Percentiles rank a stretch among this genome's conserved stretches.
Conservation (phyloP, 805 yeast species). For the Naumovozyma dairenensis region DNA sequence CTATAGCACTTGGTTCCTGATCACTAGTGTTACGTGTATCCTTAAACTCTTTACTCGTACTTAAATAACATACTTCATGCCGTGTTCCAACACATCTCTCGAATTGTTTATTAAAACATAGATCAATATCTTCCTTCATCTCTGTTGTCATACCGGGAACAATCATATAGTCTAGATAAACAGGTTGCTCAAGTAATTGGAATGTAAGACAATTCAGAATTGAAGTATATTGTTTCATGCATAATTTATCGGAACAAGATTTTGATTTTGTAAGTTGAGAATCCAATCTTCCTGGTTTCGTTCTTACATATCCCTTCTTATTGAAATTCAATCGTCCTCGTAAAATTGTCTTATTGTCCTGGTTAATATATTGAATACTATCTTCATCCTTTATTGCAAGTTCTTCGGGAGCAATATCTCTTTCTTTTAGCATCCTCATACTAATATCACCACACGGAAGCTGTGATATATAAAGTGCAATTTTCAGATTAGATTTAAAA, state of each 20-base stretch:
- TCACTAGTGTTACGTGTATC: slow-evolving; percentile 11
- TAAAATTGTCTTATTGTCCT: slow-evolving; percentile 22
- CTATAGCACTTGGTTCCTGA: slow-evolving; percentile 17
- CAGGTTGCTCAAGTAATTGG: slow-evolving; percentile 24
- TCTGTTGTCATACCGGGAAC: slow-evolving; percentile 27
- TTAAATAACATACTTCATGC: background rate
- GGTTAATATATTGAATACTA: slow-evolving; percentile 21
- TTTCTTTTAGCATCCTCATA: slow-evolving; percentile 33
- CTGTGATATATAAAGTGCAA: slow-evolving; percentile 61
- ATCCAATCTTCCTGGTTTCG: slow-evolving; percentile 88
- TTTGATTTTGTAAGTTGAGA: slow-evolving; percentile 64
- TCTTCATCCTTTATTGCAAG: slow-evolving; percentile 15
- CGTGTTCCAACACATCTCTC: too few species aligned
- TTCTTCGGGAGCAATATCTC: slow-evolving; percentile 7
- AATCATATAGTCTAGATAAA: slow-evolving; percentile 39
- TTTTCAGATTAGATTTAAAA: slow-evolving; percentile 31
- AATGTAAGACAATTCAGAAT: slow-evolving; percentile 39
- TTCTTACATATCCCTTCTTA: slow-evolving; percentile 58
- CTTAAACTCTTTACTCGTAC: background rate
- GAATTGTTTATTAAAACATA: background rate
- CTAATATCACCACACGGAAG: slow-evolving; percentile 91
- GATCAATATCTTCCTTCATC: background rate
- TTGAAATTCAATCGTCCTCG: slow-evolving; percentile 60
- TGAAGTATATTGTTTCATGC: slow-evolving; percentile 51
- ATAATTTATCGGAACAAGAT: slow-evolving; percentile 82